Base-by-base conservation (phyloP, 2,329 filamentous ascomycete genomes). In the Penicillium sumatraense region DNA sequence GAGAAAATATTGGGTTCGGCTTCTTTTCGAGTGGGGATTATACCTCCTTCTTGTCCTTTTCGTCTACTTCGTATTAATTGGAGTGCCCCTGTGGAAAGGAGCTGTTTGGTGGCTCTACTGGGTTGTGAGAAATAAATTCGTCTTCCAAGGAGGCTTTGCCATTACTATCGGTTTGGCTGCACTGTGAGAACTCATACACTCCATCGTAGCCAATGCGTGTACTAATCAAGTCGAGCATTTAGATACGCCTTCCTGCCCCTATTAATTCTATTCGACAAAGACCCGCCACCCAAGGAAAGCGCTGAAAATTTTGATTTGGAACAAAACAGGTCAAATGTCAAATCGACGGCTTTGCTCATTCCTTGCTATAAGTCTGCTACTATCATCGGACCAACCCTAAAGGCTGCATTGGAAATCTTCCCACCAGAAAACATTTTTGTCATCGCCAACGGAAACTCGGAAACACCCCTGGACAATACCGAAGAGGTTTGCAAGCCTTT, bases 381-480 rank as follows among this genome's bases (percentile, higher is more conserved):
- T 1, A 70, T 80, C 35, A 75, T 81, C 23, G 72, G 68, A 2
- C 68, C 68, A 1, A 80, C 79, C 1, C 59, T 81, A 7, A 69
- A 75, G 53, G 77, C 78, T 1, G 78, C 79, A 0, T 59, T 80
- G 27, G 75, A 78, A 51, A 71, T 80, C 46, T 81, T 81, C 54
- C 78, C 77, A 0, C 63, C 75, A 1, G 67, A 71, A 10, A 74
- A 80, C 49, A 79, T 81, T 44, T 81, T 75, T 58, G 77, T 72
- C 27, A 73, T 81, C 16, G 80, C 78, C 1, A 82, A 81, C 51
- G 80, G 80, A 29, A 80, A 81, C 62, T 77, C 73, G 14, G 70
- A 74, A 1, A 75, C 69, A 0, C 79, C 80, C 1, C 65, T 81
- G 1, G 80, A 81, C 58, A 71, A 79, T 31, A 81, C 80, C 0